Base-by-base conservation (phyloP, 345 rosid species). In the Eucalyptus sp. region DNA sequence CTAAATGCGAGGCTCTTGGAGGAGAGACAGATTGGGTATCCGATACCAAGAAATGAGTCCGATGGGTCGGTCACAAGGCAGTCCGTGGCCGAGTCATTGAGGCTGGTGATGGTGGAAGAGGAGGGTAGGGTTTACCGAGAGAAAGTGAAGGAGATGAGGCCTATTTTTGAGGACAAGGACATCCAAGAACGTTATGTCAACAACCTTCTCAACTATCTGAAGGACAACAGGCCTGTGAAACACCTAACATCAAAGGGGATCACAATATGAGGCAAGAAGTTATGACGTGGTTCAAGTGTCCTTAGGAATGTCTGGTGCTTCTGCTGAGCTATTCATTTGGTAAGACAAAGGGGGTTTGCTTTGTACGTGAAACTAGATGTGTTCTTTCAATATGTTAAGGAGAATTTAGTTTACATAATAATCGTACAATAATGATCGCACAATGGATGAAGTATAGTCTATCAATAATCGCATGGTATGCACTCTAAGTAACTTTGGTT, bases 91-190 rank as follows among this genome's bases (percentile, higher is more conserved):
- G 54, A 51, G 54, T 51, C 54, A 0, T 0, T 51, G 8, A 51
- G 54, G 54, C 20, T 51, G 54, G 22, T 51, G 54, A 16, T 51
- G 54, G 54, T 51, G 20, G 54, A 51, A 51, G 54, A 16, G 8
- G 2, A 16, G 54, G 95, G 94, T 0, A 87, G 89, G 91, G 49
- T 90, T 41, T 91, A 90, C 58, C 80, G 92, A 43, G 92, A 92
- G 12, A 93, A 92, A 13, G 92, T 86, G 3, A 92, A 86, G 90
- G 93, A 93, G 16, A 90, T 92, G 92, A 90, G 87, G 44, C 50
- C 44, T 13, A 44, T 91, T 33, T 88, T 88, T 50, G 89, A 50
- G 7, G 88, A 87, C n/a, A 33, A 27, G 66, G 84, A 76, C 5
- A 48, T 62, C 18, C 89, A 86, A 22, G 54, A 85, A 5, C 41